Conservation (phyloP, 2,329 filamentous ascomycete species). For the Trichoderma gracile region DNA sequence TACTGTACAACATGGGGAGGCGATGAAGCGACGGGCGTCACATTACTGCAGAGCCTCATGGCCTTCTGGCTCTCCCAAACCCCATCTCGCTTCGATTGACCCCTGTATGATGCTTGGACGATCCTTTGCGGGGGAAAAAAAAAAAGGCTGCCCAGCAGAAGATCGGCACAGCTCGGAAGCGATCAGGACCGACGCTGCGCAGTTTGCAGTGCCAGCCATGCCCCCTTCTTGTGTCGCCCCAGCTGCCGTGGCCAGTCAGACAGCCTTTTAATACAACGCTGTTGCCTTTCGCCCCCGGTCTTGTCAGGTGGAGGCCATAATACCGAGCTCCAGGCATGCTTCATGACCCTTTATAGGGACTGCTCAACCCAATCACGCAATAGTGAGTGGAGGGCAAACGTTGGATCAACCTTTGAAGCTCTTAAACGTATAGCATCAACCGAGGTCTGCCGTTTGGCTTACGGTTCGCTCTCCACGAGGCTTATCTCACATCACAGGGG, state of each 20-base stretch:
- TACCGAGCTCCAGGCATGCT: not conserved
- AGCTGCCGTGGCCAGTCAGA: not conserved
- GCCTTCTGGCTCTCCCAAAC: not conserved
- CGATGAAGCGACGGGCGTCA: not conserved
- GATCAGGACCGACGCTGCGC: not conserved
- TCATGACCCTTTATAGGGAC: not conserved
- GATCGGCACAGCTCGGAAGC: not conserved
- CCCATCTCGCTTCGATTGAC: not conserved
- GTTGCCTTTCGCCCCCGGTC: not conserved
- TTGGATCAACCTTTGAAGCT: too few species aligned
- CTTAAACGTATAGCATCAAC: too few species aligned
- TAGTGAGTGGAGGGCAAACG: too few species aligned
- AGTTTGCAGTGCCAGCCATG: not conserved
- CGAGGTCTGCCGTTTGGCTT: too few species aligned
- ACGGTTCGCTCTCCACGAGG: too few species aligned
- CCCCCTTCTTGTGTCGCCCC: not conserved
- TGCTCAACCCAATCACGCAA: too few species aligned
- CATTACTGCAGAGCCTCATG: too few species aligned
- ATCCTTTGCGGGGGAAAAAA: not conserved
- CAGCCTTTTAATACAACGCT: not conserved
- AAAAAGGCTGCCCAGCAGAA: not conserved
- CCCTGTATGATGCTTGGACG: not conserved
- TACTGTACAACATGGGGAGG: not conserved
- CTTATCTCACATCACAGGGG: too few species aligned
- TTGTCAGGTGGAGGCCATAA: not conserved